Conservation (phyloP, 345 rosid genomes). For the Atalantia buxifolia region DNA sequence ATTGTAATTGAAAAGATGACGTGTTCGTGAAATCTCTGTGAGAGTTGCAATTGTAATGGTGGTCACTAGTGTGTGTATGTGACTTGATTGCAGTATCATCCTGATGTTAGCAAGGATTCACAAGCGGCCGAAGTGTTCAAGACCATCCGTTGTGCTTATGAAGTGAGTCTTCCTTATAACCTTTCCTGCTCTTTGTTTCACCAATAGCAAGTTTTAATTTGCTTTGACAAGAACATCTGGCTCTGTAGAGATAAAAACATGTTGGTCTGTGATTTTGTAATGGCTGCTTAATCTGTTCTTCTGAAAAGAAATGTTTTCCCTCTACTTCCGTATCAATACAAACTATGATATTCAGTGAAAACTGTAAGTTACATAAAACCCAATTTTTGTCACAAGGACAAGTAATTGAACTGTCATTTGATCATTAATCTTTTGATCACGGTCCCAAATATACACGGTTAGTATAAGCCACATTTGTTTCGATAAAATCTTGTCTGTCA, state of each 20-base stretch:
- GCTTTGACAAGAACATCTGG: background rate
- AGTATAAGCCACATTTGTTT: background rate
- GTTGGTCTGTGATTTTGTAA: background rate
- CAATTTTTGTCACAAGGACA: no score
- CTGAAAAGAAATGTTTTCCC: background rate
- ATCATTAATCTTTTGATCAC: background rate
- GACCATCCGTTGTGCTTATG: conserved; percentile 68
- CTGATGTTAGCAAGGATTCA: conserved; percentile 78
- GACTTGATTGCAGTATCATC: conserved; percentile 62
- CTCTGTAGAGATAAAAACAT: background rate
- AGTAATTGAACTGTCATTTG: background rate
- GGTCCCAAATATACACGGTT: background rate
- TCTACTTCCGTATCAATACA: background rate
- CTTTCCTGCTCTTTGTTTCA: conserved; percentile 5
- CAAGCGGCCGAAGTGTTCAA: conserved; percentile 73
- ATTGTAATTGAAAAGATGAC: background rate
- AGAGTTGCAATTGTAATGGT: background rate
- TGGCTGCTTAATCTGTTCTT: background rate
- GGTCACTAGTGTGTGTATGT: conserved; percentile 12
- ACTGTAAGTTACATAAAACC: background rate
- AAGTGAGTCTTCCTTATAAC: conserved; percentile 43
- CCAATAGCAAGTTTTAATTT: conserved; percentile 1
- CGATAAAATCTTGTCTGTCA: background rate
- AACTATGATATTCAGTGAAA: background rate
- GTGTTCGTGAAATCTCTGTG: background rate